These are phyloP conservation scores for Yamadazyma blattariae DNA, from an alignment of 1,139 yeast species.

Conservation along the genomic window DNA sequence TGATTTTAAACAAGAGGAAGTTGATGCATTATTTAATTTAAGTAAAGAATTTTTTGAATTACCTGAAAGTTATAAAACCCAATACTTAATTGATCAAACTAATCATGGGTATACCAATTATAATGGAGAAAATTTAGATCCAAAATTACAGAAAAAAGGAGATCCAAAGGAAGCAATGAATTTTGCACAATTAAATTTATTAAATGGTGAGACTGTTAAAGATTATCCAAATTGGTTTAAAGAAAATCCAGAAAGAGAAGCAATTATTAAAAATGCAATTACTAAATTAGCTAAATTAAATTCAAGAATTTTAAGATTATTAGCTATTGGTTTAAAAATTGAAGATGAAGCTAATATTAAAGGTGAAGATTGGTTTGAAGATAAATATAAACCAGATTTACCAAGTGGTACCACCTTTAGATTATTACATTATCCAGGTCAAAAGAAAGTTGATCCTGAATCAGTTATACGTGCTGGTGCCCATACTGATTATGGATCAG, in stretches of 20 bases:
- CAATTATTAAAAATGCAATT: conserved; percentile 29
- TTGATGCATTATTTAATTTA: conserved; percentile 49
- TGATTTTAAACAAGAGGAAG: conserved; percentile 57
- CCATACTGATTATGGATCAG: conserved; percentile 77
- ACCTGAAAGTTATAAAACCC: conserved; percentile 46
- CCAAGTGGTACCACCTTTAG: conserved; percentile 64
- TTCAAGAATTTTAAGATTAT: conserved; percentile 40
- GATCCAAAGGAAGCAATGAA: conserved; percentile 66
- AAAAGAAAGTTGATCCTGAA: conserved; percentile 47
- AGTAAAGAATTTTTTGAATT: conserved; percentile 57
- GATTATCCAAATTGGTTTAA: conserved; percentile 45
- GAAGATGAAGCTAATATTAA: conserved; percentile 34
- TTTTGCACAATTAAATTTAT: conserved; percentile 38
- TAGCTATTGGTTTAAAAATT: conserved; percentile 60
- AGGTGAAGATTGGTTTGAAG: conserved; percentile 57
- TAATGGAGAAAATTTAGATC: conserved; percentile 60
- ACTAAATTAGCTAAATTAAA: conserved; percentile 44
- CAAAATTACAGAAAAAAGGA: conserved; percentile 41
- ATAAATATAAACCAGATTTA: conserved; percentile 49
- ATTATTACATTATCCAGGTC: conserved; percentile 68
- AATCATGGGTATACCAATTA: conserved; percentile 65
- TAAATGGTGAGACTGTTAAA: conserved; percentile 31
- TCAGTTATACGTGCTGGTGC: conserved; percentile 77
- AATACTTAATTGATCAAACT: conserved; percentile 44
- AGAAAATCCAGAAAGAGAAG: conserved; percentile 27